phyloP scores from a whole-genome alignment of 2,329 filamentous ascomycete genomes.

The Fusarium avenaceum region DNA sequence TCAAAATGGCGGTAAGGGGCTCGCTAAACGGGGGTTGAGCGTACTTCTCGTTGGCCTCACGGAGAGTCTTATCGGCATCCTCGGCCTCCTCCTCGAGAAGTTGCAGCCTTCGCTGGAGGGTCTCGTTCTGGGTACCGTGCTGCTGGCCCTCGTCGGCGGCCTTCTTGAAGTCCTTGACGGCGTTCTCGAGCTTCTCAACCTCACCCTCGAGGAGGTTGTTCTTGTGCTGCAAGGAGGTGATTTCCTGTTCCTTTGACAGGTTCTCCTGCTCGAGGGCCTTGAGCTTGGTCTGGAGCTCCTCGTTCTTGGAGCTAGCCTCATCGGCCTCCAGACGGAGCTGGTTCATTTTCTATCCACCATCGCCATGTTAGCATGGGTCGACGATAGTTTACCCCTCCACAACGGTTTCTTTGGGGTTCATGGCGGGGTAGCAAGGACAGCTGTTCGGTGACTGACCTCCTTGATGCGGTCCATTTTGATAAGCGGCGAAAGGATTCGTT shows the following conservation, averaged over 20 bases:
- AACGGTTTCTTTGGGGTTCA: constrained; percentile 46
- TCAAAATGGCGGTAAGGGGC: constrained; percentile 45
- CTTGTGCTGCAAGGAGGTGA: constrained; percentile 95
- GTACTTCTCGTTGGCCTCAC: constrained; percentile 99
- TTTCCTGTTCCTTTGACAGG: constrained; percentile 96
- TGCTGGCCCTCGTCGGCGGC: constrained; percentile 84
- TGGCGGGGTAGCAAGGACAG: constrained; percentile 51
- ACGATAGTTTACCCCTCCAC: constrained; percentile 50
- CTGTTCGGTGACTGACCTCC: constrained; percentile 73
- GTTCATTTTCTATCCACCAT: constrained; percentile 83
- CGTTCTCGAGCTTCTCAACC: constrained; percentile 90
- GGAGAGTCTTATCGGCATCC: constrained; percentile 93
- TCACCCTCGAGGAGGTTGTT: constrained; percentile 91
- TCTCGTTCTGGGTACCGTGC: constrained; percentile 91
- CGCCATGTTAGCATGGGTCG: constrained; percentile 46
- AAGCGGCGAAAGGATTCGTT: constrained; percentile 25
- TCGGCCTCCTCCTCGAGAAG: constrained; percentile 98
- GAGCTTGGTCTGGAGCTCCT: constrained; percentile 89
- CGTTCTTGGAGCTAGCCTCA: constrained; percentile 81
- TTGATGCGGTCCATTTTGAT: constrained; percentile 86
- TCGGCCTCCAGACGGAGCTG: constrained; percentile 94
- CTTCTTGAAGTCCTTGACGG: constrained; percentile 89
- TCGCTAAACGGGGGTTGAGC: constrained; percentile 54
- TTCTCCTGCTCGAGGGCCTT: constrained; percentile 96
- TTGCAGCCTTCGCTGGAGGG: constrained; percentile 90